Evolutionary conservation across 192 early-diverging fungal genomes (phyloP), one percentile per base, ranked within the genome.

Genomic region (Coemansia sp.): DNA sequence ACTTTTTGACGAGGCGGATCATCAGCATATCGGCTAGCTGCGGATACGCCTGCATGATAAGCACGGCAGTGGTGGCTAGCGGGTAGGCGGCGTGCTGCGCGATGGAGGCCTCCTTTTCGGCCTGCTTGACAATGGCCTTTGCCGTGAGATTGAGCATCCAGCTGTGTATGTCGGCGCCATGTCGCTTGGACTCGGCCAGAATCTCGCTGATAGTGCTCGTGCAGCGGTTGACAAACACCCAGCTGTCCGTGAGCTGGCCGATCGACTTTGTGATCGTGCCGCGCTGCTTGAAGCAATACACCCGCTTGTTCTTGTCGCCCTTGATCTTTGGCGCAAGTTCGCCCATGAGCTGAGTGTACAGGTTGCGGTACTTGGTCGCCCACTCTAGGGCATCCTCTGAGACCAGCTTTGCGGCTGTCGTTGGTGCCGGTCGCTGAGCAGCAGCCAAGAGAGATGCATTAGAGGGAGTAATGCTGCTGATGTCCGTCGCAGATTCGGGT

Each of bases 81-180:
- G 79, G 79, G 45, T 67, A 82, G 12, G 74, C 79, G 3, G 67
- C 67, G 15, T 64, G 67, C n/a, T 41, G 63, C 1, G 70, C 42
- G 0, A 71, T 71, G 0, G 79, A 62, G 15, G 76, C 73, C 35
- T 82, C 79, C 32, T 47, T 63, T 51, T 82, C 79, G 1, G 79
- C 79, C 57, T 82, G 79, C 60, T 73, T 73, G 32, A 82, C 79
- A 8, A 76, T 37, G 1, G 64, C 67, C 64, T 82, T 82, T 4
- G 79, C 79, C 24, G 67, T 64, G 19, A 82, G 60, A 32, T 82
- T 82, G 25, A 73, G 67, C 63, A 82, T 73, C 79, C 79, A 82
- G 37, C 32, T 46, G 20, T 66, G 63, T n/a, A 69, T 64, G 6
- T 66, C 76, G 27, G 60, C 51, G n/a, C 62, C 59, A 40, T 40